Conservation (phyloP, 345 rosid species). For the Salix exigua region DNA sequence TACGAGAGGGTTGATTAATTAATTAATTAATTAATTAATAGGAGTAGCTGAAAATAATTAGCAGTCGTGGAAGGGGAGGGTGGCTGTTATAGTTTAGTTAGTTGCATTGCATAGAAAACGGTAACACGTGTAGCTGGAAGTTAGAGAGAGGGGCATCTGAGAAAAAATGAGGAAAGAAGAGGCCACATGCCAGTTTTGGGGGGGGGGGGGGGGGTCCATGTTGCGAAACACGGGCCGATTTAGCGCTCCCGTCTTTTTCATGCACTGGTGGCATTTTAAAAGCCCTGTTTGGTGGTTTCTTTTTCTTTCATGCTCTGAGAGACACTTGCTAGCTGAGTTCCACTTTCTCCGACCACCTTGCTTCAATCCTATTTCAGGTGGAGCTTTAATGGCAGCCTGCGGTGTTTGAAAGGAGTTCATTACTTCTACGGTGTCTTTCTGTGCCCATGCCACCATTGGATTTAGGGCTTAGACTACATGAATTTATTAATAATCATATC, state of each 20-base stretch:
- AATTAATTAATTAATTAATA: neutral
- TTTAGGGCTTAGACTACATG: too few species aligned
- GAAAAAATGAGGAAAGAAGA: slow-evolving; percentile 11
- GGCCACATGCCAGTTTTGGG: slow-evolving; percentile 41
- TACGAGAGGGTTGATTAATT: too few species aligned
- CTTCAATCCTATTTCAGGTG: neutral
- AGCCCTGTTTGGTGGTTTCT: neutral
- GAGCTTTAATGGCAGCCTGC: too few species aligned
- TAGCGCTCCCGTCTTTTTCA: slow-evolving; percentile 11
- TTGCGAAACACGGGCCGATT: neutral
- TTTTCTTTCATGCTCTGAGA: neutral
- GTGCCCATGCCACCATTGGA: too few species aligned
- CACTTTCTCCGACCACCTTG: too few species aligned
- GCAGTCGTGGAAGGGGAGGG: neutral
- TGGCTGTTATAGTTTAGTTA: neutral
- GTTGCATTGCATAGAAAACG: neutral
- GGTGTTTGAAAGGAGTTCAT: too few species aligned
- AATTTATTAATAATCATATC: too few species aligned
- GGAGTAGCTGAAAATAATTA: neutral
- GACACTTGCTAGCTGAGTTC: neutral
- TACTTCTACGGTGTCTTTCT: too few species aligned
- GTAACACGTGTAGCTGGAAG: slow-evolving; percentile 1
- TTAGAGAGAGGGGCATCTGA: slow-evolving; percentile 5
- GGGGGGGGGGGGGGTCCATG: too few species aligned
- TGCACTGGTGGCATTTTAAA: slow-evolving; percentile 12